Evolutionary conservation across 768 basidiomycete species (phyloP).

Genomic region (Boletus patriciae): DNA sequence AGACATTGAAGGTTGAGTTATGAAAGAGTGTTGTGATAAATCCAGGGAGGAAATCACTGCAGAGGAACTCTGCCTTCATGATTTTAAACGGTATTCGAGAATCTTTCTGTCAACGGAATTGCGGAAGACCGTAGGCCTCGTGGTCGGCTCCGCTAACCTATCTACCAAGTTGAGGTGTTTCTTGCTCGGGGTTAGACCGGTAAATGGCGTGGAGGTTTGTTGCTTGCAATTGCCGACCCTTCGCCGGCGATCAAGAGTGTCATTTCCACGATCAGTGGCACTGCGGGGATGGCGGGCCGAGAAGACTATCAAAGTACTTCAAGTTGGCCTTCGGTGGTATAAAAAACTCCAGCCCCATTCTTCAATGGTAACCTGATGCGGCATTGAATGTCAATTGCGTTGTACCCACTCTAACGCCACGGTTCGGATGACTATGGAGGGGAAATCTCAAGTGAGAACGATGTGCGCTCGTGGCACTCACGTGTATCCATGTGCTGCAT

Average conservation of each 20-base stretch:
- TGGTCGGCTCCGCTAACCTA: not conserved
- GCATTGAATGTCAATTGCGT: not conserved
- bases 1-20: conserved; percentile 14
- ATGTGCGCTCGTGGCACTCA: not conserved
- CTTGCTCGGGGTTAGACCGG: conserved; percentile 25
- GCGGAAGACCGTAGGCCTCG: conserved; percentile 13
- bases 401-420: conserved; percentile 25
- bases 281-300: too few relatives aligned
- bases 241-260: not conserved
- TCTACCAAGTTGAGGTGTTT: not conserved
- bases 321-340: not conserved
- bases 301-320: not conserved
- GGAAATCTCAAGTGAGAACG: not conserved
- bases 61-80: not conserved
- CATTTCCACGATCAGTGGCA: not conserved
- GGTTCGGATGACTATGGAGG: not conserved
- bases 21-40: not conserved
- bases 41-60: not conserved
- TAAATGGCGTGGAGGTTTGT: not conserved
- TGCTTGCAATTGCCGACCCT: not conserved
- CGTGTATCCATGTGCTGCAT: not conserved
- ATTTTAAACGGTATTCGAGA: conserved; percentile 12
- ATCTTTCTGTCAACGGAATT: conserved; percentile 7
- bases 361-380: too few relatives aligned
- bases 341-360: not conserved